Evolutionary conservation across 441 rosid genomes (phyloP).

Genomic region (Manihot esculenta): DNA sequence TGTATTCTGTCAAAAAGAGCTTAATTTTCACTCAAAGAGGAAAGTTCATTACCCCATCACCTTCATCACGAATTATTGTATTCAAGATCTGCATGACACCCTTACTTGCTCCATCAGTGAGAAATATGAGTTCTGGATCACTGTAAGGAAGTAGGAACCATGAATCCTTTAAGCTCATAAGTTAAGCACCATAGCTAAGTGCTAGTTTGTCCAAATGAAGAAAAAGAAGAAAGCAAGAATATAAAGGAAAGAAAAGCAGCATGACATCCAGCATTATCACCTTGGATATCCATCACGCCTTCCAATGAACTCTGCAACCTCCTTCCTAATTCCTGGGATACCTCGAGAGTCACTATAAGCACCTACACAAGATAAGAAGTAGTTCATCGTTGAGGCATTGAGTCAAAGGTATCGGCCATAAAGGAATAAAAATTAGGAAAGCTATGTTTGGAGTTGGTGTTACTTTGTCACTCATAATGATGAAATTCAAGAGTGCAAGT

Average conservation of each 20-base stretch:
- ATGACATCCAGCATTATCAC: conserved; percentile 39
- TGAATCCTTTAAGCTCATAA: conserved; percentile 13
- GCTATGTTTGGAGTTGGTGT: not conserved
- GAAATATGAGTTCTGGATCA: conserved; percentile 92
- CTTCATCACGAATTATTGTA: conserved; percentile 68
- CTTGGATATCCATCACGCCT: conserved; percentile 97
- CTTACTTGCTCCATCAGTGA: conserved; percentile 98
- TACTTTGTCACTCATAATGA: not conserved
- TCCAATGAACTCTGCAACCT: conserved; percentile 89
- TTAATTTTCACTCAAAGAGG: conserved; percentile 4
- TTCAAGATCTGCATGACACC: conserved; percentile 96
- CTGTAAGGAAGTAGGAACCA: conserved; percentile 39
- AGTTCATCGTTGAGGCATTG: not conserved
- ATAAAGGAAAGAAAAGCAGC: not conserved
- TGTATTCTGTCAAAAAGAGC: not conserved
- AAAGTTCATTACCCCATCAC: conserved; percentile 75
- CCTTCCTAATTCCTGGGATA: conserved; percentile 82
- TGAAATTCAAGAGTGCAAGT: not conserved
- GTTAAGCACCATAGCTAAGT: conserved; percentile 6
- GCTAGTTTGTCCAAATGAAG: not conserved
- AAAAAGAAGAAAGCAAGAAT: not conserved
- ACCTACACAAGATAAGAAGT: conserved; percentile 44
- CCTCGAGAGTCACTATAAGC: conserved; percentile 99
- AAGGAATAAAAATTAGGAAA: not conserved
- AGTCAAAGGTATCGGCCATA: not conserved